A percentile compares a stretch with the other conserved stretches of the same genome.
These are phyloP conservation scores for Chrysanthemum lavandulifolium DNA, from an alignment of 129 eudicot genomes.

Conservation along the genomic window DNA sequence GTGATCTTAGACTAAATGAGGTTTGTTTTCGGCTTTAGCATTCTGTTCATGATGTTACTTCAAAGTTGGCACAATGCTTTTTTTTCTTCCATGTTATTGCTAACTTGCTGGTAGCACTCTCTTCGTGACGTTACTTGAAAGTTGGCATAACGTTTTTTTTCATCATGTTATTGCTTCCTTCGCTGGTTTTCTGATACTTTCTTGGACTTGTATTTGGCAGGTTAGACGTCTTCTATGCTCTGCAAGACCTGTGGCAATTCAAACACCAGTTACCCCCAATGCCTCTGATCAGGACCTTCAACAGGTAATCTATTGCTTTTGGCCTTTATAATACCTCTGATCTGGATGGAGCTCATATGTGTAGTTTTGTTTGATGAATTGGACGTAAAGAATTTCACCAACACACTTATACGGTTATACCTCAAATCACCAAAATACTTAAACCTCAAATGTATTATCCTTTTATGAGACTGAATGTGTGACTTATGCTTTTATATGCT, in stretches of 20 bases:
- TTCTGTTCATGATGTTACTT: constrained; percentile 1
- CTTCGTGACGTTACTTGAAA: background rate
- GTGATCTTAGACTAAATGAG: constrained; percentile 95
- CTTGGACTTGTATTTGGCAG: constrained; percentile 39
- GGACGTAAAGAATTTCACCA: constrained; percentile 6
- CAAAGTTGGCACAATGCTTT: no score
- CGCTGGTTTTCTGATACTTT: constrained; percentile 7
- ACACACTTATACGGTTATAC: background rate
- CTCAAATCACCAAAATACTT: background rate
- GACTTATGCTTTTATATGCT: constrained; percentile 1
- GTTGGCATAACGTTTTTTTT: background rate
- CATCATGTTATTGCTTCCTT: constrained; percentile 13
- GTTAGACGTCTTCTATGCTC: constrained; percentile 94
- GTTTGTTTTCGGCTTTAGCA: constrained; percentile 33
- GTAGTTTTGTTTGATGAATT: constrained; percentile 11
- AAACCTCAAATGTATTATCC: background rate
- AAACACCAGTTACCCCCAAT: constrained; percentile 77
- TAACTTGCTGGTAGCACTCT: background rate
- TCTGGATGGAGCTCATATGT: constrained; percentile 1
- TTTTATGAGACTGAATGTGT: constrained; percentile 14
- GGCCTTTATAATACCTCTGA: background rate
- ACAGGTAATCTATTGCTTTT: constrained; percentile 55
- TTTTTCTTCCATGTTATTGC: background rate
- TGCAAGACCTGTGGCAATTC: constrained; percentile 90
- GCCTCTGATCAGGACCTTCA: constrained; percentile 96